These are phyloP conservation scores for Musa troglodytarum DNA, from an alignment of 176 grass and related monocot genomes.

Conservation along the genomic window DNA sequence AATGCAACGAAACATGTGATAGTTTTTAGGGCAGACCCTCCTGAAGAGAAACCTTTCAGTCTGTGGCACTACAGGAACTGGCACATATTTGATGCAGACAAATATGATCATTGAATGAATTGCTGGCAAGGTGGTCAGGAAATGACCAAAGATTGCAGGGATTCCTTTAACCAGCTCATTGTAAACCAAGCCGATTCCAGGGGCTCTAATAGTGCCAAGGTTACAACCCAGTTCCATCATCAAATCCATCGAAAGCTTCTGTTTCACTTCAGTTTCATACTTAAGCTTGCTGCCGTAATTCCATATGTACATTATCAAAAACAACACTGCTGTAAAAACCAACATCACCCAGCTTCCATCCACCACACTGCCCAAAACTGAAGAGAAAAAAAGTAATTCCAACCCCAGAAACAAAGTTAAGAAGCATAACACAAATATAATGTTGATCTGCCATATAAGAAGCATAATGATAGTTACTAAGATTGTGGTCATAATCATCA, in stretches of 20 bases:
- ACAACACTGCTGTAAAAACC: conserved; percentile 66
- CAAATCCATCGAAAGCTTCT: conserved; percentile 88
- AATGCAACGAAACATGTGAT: conserved; percentile 98
- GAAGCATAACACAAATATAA: conserved; percentile 69
- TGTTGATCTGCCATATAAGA: conserved; percentile 96
- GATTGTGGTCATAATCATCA: conserved; percentile 96
- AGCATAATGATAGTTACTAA: conserved; percentile 96
- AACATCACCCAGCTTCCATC: conserved; percentile 96
- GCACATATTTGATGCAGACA: conserved; percentile 96
- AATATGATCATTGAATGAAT: conserved; percentile 98
- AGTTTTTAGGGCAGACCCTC: conserved; percentile 80
- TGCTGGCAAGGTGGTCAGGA: conserved; percentile 85
- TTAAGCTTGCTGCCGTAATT: conserved; percentile 95
- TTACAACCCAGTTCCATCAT: conserved; percentile 77
- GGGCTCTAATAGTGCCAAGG: conserved; percentile 85
- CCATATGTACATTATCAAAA: conserved; percentile 88
- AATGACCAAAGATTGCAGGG: conserved; percentile 90
- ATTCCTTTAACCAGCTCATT: conserved; percentile 91
- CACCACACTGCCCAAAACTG: conserved; percentile 55
- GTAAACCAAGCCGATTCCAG: conserved; percentile 92
- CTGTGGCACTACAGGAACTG: conserved; percentile 90
- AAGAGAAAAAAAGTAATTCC: conserved; percentile 92
- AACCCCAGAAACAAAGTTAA: conserved; percentile 61
- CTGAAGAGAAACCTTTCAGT: conserved; percentile 93
- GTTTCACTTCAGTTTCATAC: conserved; percentile 95